Conservation (phyloP, 2,329 filamentous ascomycete species). For the Nemania sp. region DNA sequence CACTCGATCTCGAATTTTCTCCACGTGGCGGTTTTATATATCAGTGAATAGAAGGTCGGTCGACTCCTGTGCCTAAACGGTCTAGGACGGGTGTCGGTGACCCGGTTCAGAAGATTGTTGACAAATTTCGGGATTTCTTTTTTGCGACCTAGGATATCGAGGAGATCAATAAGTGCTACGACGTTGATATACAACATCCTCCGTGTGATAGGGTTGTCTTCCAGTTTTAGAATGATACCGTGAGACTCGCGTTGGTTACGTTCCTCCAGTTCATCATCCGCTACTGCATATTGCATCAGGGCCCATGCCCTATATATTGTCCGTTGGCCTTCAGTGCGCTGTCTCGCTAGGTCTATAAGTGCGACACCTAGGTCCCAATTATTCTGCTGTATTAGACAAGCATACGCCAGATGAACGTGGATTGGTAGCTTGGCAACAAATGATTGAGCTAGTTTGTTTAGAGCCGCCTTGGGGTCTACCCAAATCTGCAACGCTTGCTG, state of each 20-base stretch:
- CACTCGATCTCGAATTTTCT: neutral
- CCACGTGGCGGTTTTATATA: neutral
- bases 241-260: neutral
- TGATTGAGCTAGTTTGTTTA: conserved; percentile 1
- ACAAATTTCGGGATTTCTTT: neutral
- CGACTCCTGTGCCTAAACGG: neutral
- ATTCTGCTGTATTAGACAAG: neutral
- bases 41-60: neutral
- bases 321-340: neutral
- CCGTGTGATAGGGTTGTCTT: neutral
- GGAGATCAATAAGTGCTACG: neutral
- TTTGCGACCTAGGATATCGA: neutral
- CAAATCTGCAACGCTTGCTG: conserved; percentile 1
- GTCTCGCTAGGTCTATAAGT: neutral
- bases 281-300: neutral
- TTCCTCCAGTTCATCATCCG: neutral
- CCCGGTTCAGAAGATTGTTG: neutral
- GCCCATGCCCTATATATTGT: neutral
- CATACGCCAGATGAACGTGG: neutral
- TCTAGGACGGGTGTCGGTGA: neutral
- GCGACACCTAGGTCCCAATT: neutral
- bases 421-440: conserved; percentile 7
- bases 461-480: conserved; percentile 9
- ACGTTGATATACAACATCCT: neutral
- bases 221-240: neutral